A percentile compares a stretch with the other conserved stretches of the same genome.
Evolutionary conservation across 257 asterid genomes (phyloP).

Genomic region (Gentiana dahurica): DNA sequence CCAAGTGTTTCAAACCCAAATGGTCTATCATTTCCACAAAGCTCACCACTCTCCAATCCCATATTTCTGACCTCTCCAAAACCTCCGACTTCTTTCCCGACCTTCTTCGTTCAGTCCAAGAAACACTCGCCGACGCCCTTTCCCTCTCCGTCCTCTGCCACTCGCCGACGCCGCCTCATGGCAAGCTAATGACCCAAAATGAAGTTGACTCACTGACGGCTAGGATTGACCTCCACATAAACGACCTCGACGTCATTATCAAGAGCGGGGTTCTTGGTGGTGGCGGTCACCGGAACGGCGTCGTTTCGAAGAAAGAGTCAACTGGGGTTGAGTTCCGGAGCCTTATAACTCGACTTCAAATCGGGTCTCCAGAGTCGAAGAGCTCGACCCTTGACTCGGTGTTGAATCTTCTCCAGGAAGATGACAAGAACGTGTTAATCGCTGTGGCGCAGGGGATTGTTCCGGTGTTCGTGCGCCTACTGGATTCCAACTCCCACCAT

Average conservation of each 20-base stretch:
- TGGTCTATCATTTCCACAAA: conserved; percentile 55
- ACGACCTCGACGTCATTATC: conserved; percentile 51
- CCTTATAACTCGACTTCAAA: conserved; percentile 71
- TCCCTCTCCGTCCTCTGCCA: conserved; percentile 45
- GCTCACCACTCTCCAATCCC: conserved; percentile 39
- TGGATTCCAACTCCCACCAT: conserved; percentile 50
- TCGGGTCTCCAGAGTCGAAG: conserved; percentile 76
- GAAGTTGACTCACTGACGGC: conserved; percentile 61
- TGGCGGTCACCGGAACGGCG: conserved; percentile 11
- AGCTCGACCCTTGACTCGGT: conserved; percentile 59
- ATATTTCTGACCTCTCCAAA: conserved; percentile 35
- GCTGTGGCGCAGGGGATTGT: conserved; percentile 81
- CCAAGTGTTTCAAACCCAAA: conserved; percentile 60
- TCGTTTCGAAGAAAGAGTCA: conserved; percentile 35
- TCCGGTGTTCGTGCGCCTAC: conserved; percentile 59
- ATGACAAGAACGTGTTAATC: conserved; percentile 58
- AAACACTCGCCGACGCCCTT: conserved; percentile 39
- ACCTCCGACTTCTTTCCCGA: conserved; percentile 16
- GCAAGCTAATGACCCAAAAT: conserved; percentile 79
- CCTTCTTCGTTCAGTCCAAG: conserved; percentile 46
- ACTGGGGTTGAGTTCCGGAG: conserved; percentile 56
- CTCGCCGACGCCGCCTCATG: conserved; percentile 29
- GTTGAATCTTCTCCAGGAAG: conserved; percentile 59
- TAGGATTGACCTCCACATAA: conserved; percentile 46
- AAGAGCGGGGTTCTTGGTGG: conserved; percentile 37